These are phyloP conservation scores for Aureobasidium sp. DNA, from an alignment of 2,329 filamentous ascomycete species.

Conservation along the genomic window DNA sequence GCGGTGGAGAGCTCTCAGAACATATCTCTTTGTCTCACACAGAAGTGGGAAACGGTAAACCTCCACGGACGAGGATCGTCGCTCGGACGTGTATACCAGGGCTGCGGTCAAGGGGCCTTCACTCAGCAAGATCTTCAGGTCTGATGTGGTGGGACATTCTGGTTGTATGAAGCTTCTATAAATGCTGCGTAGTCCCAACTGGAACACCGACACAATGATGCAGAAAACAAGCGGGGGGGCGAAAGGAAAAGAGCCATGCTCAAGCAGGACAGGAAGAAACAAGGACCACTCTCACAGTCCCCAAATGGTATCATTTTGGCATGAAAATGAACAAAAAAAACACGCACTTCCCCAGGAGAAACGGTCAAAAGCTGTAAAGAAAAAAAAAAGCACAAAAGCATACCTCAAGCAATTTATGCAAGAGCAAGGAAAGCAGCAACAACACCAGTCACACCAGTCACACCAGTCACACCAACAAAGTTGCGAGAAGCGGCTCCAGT, in stretches of 20 bases:
- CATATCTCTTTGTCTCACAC: not conserved
- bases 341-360: no score
- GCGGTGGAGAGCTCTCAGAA: not conserved
- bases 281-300: not conserved
- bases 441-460: no score
- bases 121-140: no score
- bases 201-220: no score
- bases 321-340: not conserved
- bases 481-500: slow-evolving; percentile 10
- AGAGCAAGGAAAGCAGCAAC: slow-evolving; percentile 3
- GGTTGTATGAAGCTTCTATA: no score
- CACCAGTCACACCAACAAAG: not conserved
- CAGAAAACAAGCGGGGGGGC: not conserved
- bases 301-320: not conserved
- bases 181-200: no score
- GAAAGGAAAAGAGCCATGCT: not conserved
- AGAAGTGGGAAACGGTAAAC: no score
- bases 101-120: no score
- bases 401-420: not conserved
- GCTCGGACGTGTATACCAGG: no score
- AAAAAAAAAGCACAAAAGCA: not conserved
- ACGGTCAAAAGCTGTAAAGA: not conserved
- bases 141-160: no score
- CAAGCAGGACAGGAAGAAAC: not conserved
- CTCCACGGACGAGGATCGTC: no score